Evolutionary conservation across 345 rosid species (phyloP), one percentile per base, ranked within the genome.

Genomic region (Syzygium jambos): DNA sequence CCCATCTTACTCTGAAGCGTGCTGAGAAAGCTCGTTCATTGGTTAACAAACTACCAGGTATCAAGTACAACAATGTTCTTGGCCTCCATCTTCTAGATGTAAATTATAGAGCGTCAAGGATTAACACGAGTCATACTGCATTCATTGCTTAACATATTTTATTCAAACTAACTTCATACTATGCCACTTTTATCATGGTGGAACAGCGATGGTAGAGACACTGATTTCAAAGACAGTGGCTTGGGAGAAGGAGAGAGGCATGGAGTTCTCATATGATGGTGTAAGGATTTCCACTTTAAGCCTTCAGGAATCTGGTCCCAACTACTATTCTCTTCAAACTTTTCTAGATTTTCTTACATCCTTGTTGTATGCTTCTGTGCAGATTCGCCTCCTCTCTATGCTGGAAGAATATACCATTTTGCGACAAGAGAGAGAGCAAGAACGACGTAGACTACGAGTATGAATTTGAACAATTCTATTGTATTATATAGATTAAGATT

Each of bases 21-120:
- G 99, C 99, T 84, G 99, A 96, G 91, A 98, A 96, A 92, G 99
- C 99, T 87, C 99, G 99, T 89, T 87, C 95, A 38, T 92, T 98
- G 89, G 98, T 96, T 87, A 95, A 91, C 89, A 98, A 98, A 90
- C 95, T 98, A 87, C 98, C 98, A 92, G 99, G 99, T 94, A 91
- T 49, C 38, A 52, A 78, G 34, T 22, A 7, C 49, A 10, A 73
- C 49, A 73, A 73, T 73, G 82, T 38, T 73, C 27, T 34, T 19
- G 8, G 82, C 25, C 27, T 5, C 49, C 82, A 73, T 73, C 82
- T 8, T 38, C 22, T 73, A 73, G 82, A 73, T 38, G 82, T 38
- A 73, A 38, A 61, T 61, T 34, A 61, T 61, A 19, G 82, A 73
- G 82, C 14, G 25, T 73, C 82, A 73, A 73, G 82, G 82, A 68